phyloP scores from a whole-genome alignment of 164 flowering plant species.

The Pachysandra terminalis region DNA sequence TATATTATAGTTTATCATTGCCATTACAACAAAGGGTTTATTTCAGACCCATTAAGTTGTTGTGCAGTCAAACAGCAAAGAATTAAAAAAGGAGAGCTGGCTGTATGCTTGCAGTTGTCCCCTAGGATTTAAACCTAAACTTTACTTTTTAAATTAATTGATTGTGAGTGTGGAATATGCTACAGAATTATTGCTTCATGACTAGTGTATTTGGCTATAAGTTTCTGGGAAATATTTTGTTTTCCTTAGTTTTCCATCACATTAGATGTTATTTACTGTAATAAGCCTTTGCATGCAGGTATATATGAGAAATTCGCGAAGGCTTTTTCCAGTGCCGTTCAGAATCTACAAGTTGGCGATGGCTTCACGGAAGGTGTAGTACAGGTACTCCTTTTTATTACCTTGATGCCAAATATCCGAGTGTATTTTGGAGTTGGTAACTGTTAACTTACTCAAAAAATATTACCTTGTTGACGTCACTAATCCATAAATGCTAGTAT shows the following conservation, averaged over 20 bases:
- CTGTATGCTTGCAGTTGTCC: too few species aligned
- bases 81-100: too few species aligned
- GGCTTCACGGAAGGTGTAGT: conserved; percentile 80
- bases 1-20: too few species aligned
- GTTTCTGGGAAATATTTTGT: not conserved
- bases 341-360: conserved; percentile 82
- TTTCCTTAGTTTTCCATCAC: not conserved
- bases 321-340: conserved; percentile 74
- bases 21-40: too few species aligned
- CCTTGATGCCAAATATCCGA: not conserved
- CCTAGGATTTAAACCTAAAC: too few species aligned
- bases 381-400: conserved; percentile 48
- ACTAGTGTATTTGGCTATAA: not conserved
- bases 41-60: too few species aligned
- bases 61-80: too few species aligned
- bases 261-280: not conserved
- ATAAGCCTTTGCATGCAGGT: conserved; percentile 38
- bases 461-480: too few species aligned
- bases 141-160: too few species aligned
- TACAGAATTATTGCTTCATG: not conserved
- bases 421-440: not conserved
- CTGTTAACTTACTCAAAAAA: too few species aligned
- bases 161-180: not conserved
- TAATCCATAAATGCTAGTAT: not conserved
- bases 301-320: conserved; percentile 83